Evolutionary conservation across 331 rosid genomes (phyloP).

Genomic region (Pyrus hybrid): DNA sequence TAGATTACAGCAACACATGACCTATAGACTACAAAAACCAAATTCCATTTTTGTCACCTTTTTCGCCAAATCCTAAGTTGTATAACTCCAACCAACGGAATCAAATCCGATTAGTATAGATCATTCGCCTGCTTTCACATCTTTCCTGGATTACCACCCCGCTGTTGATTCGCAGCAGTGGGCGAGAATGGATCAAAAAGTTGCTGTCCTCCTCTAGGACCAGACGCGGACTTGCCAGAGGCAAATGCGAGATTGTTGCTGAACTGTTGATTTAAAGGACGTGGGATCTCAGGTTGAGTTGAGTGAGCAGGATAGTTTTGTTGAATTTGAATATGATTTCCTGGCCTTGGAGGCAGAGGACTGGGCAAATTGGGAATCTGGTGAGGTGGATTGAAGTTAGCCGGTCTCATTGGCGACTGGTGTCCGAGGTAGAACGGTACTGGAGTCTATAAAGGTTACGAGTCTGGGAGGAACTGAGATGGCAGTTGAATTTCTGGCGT

Average conservation of each 20-base stretch:
- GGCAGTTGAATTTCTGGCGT: conserved; percentile 37
- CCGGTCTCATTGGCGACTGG: conserved; percentile 41
- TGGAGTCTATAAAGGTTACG: conserved; percentile 36
- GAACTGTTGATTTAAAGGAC: conserved; percentile 37
- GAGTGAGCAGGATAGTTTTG: conserved; percentile 36
- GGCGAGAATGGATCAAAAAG: conserved; percentile 92
- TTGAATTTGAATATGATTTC: conserved; percentile 32
- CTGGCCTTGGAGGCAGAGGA: conserved; percentile 35
- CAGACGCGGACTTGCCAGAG: conserved; percentile 36
- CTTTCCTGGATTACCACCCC: conserved; percentile 30
- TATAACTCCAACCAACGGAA: background rate
- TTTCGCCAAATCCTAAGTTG: background rate
- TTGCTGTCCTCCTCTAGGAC: conserved; percentile 66
- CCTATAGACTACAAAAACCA: background rate
- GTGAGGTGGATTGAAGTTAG: conserved; percentile 48
- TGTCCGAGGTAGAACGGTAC: conserved; percentile 31
- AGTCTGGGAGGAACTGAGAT: conserved; percentile 38
- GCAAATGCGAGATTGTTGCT: conserved; percentile 30
- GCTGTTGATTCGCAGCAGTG: conserved; percentile 42
- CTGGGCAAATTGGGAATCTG: conserved; percentile 36
- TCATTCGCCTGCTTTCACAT: conserved; percentile 15
- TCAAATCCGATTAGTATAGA: background rate
- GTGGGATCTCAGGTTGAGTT: conserved; percentile 28
- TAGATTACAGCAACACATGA: background rate
- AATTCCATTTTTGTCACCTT: background rate